These are phyloP conservation scores for Schoenoplectus tabernaemontani DNA, from an alignment of 202 grass and related monocot genomes.

Conservation along the genomic window DNA sequence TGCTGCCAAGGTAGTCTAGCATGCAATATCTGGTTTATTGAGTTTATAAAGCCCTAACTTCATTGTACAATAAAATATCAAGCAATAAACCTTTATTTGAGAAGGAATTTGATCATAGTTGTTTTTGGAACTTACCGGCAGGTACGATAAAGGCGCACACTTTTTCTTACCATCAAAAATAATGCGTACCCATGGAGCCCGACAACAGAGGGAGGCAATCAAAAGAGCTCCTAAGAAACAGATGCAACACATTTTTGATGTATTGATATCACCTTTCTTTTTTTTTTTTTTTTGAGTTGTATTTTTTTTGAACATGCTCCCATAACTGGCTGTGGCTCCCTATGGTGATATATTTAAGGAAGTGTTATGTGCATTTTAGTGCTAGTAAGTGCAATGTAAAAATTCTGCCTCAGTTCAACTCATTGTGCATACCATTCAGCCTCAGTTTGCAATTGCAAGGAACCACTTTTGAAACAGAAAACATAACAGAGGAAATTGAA, in stretches of 20 bases:
- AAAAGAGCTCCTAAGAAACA: conserved; percentile 64
- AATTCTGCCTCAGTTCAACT: background rate
- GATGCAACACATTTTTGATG: conserved; percentile 67
- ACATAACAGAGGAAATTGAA: background rate
- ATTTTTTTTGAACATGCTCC: background rate
- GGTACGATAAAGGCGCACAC: conserved; percentile 86
- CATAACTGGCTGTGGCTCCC: background rate
- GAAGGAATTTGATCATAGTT: background rate
- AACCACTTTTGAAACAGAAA: background rate
- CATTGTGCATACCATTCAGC: background rate
- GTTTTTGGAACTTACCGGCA: conserved; percentile 30
- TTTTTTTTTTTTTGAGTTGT: background rate
- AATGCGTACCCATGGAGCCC: conserved; percentile 87
- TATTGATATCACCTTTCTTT: conserved; percentile 23
- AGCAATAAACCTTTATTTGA: background rate
- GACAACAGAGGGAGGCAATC: conserved; percentile 76
- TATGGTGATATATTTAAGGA: background rate
- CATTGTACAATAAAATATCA: background rate
- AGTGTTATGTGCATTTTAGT: background rate
- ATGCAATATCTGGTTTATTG: background rate
- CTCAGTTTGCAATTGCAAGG: background rate
- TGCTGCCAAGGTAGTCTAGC: background rate
- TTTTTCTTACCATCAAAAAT: conserved; percentile 85
- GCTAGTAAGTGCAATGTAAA: background rate
- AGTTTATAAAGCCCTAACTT: background rate